Evolutionary conservation across 257 asterid genomes (phyloP).

Genomic region (Lantana camara): DNA sequence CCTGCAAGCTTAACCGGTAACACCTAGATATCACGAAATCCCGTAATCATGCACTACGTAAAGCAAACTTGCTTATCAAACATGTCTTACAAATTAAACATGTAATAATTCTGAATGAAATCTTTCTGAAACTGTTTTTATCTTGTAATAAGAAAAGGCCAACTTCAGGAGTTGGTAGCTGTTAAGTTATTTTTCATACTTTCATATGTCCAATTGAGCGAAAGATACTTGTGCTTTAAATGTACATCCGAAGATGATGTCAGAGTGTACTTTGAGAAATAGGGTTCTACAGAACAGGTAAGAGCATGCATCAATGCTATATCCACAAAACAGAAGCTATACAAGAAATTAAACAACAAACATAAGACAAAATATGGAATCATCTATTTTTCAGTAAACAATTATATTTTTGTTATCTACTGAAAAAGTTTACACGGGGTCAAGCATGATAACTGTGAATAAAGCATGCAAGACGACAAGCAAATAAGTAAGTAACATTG

Average conservation of each 20-base stretch:
- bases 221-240: neutral
- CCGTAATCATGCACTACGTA: neutral
- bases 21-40: neutral
- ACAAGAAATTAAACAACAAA: conserved; percentile 3
- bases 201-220: neutral
- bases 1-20: conserved; percentile 4
- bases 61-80: neutral
- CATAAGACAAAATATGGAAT: neutral
- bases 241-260: neutral
- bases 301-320: neutral
- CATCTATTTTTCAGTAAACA: neutral
- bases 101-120: neutral
- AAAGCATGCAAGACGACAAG: conserved; percentile 12
- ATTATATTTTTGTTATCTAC: neutral
- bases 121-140: neutral
- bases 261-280: neutral
- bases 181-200: neutral
- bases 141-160: neutral
- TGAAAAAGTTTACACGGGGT: conserved; percentile 3
- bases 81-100: neutral
- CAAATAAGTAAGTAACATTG: neutral
- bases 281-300: too few relatives aligned
- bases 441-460: conserved; percentile 8
- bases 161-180: neutral
- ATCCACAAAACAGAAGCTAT: neutral